phyloP scores from a whole-genome alignment of 805 yeast species.

The Myxozyma melibiosi region DNA sequence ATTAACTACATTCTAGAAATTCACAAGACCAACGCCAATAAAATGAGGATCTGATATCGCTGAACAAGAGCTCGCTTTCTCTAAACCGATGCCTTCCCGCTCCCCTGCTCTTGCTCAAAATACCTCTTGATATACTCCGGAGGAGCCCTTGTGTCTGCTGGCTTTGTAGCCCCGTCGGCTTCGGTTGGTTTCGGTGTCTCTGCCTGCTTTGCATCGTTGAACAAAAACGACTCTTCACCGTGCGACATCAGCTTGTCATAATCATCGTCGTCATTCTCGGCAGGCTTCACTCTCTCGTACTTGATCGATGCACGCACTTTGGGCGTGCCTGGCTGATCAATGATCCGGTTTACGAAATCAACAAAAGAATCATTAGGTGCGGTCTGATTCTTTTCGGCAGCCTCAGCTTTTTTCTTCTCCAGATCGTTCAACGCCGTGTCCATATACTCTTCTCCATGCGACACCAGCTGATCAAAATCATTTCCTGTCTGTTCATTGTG shows the following conservation, averaged over 20 bases:
- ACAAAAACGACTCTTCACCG: neutral
- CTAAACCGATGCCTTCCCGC: conserved; percentile 3
- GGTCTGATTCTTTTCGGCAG: neutral
- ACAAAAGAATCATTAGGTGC: neutral
- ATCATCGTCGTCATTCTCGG: neutral
- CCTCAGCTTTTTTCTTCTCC: conserved; percentile 1
- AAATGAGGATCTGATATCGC: too few species aligned
- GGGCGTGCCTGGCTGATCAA: neutral
- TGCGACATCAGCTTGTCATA: conserved; percentile 18
- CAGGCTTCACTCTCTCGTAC: neutral
- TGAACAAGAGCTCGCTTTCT: neutral
- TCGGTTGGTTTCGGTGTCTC: neutral
- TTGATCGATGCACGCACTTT: neutral
- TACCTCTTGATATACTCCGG: conserved; percentile 1
- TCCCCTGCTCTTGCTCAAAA: neutral
- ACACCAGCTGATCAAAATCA: conserved; percentile 12
- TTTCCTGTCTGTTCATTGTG: neutral
- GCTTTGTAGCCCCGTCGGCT: too few species aligned
- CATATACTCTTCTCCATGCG: conserved; percentile 11
- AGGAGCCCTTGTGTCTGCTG: neutral
- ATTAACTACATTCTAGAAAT: too few species aligned
- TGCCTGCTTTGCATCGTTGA: neutral
- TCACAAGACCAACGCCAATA: too few species aligned
- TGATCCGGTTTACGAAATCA: neutral
- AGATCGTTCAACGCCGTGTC: conserved; percentile 6